Conservation (phyloP, 768 basidiomycete genomes). For the Phanerochaete carnosa region DNA sequence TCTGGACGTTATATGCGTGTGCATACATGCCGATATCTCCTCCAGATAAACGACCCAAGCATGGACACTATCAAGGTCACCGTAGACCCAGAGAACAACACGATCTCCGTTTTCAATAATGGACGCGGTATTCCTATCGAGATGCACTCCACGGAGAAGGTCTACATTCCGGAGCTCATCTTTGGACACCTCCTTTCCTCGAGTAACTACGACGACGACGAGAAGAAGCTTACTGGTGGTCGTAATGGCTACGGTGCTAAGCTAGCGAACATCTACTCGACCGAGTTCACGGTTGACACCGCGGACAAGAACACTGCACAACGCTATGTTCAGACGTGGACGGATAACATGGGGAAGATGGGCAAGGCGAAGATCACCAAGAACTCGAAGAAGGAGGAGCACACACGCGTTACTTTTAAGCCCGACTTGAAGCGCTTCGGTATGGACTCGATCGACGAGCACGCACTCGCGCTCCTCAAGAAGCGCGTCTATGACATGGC, state of each 20-base stretch:
- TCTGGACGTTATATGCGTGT: not conserved
- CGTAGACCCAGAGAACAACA: slow-evolving; percentile 78
- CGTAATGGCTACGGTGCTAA: slow-evolving; percentile 99
- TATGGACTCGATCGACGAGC: slow-evolving; percentile 88
- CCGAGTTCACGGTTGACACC: slow-evolving; percentile 93
- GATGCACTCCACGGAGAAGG: slow-evolving; percentile 88
- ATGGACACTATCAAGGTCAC: slow-evolving; percentile 93
- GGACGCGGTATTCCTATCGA: slow-evolving; percentile 96
- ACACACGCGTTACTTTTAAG: slow-evolving; percentile 87
- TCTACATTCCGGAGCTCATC: slow-evolving; percentile 96
- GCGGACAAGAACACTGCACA: slow-evolving; percentile 81
- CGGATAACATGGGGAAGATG: slow-evolving; percentile 87
- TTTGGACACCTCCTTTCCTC: slow-evolving; percentile 94
- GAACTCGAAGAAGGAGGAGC: slow-evolving; percentile 84
- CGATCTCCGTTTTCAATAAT: slow-evolving; percentile 93
- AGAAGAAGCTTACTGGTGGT: slow-evolving; percentile 98
- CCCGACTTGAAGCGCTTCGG: slow-evolving; percentile 92
- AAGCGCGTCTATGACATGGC: slow-evolving; percentile 97
- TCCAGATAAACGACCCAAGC: slow-evolving; percentile 81
- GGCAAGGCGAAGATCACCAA: slow-evolving; percentile 92
- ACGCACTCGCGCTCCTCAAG: slow-evolving; percentile 82
- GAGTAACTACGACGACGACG: slow-evolving; percentile 97
- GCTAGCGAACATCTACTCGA: slow-evolving; percentile 96
- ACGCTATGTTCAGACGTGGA: slow-evolving; percentile 96
- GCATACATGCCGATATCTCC: not conserved